Evolutionary conservation across 2,329 filamentous ascomycete species (phyloP), one percentile per base, ranked within the genome.

Genomic region (Teratosphaeria pseudoeucalypti): DNA sequence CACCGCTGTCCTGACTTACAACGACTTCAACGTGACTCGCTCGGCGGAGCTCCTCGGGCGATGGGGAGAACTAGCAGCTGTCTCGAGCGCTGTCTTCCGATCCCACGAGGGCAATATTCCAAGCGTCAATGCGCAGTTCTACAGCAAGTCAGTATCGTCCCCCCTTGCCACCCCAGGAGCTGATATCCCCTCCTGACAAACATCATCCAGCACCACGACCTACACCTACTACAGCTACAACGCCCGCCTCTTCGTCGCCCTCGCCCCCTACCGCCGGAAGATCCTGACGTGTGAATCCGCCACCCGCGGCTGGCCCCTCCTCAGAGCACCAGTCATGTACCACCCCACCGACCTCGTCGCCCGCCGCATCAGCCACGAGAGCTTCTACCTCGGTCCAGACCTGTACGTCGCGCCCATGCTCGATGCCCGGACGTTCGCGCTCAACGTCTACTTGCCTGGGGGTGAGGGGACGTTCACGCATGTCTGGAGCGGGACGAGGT

Each of bases 91-190:
- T 0, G 71, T 71, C 10, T 73, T 74, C 63, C 68, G 72, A n/a
- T 70, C 69, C 3, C 72, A 74, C 61, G 72, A 74, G 62, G 72
- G 72, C 11, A 74, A 74, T 63, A 70, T 74, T 2, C 72, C 72
- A 1, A 57, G 65, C 14, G 67, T 74, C 32, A 74, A 74, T 55
- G 66, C 72, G 0, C 72, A 74, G 55, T 72, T 73, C 66, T 74
- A 74, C 62, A 68, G 66, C 58, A 74, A 74, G 37, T 43, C 1
- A 43, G 37, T 43, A n/a, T 14, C 37, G 37, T 2, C 23, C 23
- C 23, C 12, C 37, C 12, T 12, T 43, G 16, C 37, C 37, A 16
- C 37, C 16, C 16, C 16, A 14, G 5, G 16, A 14, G 12, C 4
- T 43, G 12, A 12, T 16, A 43, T 43, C 37, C 11, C 16, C 16